phyloP scores from a whole-genome alignment of 805 yeast genomes.

The Wickerhamomyces sydowiorum region DNA sequence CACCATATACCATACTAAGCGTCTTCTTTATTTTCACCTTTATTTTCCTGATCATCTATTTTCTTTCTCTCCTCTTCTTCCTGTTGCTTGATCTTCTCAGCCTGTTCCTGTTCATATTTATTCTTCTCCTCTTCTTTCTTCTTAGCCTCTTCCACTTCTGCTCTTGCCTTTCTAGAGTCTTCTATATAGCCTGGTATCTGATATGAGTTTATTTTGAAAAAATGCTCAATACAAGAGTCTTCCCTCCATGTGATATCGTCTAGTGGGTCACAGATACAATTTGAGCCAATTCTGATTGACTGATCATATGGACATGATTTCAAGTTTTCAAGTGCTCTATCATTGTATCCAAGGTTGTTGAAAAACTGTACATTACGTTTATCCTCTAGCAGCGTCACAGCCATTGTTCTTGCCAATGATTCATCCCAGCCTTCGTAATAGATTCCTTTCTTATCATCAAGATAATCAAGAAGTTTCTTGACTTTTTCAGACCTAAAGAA shows the following conservation, averaged over 20 bases:
- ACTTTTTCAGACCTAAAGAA: conserved; percentile 73
- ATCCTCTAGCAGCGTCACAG: conserved; percentile 66
- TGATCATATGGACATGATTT: conserved; percentile 63
- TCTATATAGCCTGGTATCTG: conserved; percentile 10
- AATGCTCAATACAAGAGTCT: conserved; percentile 55
- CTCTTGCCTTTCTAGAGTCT: conserved; percentile 1
- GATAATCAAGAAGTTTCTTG: conserved; percentile 54
- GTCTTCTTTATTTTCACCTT: conserved; percentile 54
- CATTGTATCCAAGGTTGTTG: conserved; percentile 74
- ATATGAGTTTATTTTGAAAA: conserved; percentile 31
- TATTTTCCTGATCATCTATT: conserved; percentile 44
- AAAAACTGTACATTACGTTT: conserved; percentile 65
- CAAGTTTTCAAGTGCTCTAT: conserved; percentile 54
- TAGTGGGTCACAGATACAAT: conserved; percentile 70
- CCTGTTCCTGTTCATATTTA: conserved; percentile 10
- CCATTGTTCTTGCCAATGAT: conserved; percentile 82
- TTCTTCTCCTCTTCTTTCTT: conserved; percentile 5
- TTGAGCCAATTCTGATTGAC: conserved; percentile 45
- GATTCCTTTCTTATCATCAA: conserved; percentile 73
- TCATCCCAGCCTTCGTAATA: conserved; percentile 93
- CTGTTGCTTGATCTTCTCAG: conserved; percentile 3
- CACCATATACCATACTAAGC: background rate
- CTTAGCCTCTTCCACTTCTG: background rate
- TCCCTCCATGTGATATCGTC: conserved; percentile 67
- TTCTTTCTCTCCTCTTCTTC: conserved; percentile 28